phyloP scores from a whole-genome alignment of 2,329 filamentous ascomycete genomes.

The Fusarium tjaetaba region DNA sequence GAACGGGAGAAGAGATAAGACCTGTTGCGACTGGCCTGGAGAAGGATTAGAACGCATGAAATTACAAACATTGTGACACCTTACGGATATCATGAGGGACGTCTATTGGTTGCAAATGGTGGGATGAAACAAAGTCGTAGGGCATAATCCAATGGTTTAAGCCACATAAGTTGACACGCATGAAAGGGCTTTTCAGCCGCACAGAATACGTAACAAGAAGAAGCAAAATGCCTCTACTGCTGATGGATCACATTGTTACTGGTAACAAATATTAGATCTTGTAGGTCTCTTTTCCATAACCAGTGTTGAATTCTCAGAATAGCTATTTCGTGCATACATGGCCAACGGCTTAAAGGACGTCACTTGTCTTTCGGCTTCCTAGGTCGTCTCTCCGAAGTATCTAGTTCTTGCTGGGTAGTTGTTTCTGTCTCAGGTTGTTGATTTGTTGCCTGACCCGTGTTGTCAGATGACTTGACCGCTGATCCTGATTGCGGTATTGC shows the following conservation, averaged over 20 bases:
- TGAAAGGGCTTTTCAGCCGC: not conserved
- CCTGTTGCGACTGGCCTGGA: not conserved
- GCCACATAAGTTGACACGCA: not conserved
- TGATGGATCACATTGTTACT: not conserved
- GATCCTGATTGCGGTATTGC: accelerated
- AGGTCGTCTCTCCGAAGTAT: not conserved
- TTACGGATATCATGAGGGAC: not conserved
- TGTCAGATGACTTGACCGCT: not conserved
- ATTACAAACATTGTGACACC: not conserved
- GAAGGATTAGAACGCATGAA: not conserved
- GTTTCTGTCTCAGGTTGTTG: not conserved
- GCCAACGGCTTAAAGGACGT: not conserved
- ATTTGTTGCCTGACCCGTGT: not conserved
- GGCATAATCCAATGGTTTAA: not conserved
- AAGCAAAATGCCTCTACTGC: not conserved
- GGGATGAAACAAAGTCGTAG: not conserved
- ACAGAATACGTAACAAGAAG: too few relatives aligned
- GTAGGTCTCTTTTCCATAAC: not conserved
- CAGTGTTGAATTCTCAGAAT: not conserved
- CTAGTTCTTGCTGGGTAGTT: not conserved
- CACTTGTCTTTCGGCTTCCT: not conserved
- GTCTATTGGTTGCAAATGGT: not conserved
- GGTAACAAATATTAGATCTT: not conserved
- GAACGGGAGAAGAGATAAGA: not conserved
- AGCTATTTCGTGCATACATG: not conserved